Base-by-base conservation (phyloP, 2,329 filamentous ascomycete species). In the Stemphylium beticola region DNA sequence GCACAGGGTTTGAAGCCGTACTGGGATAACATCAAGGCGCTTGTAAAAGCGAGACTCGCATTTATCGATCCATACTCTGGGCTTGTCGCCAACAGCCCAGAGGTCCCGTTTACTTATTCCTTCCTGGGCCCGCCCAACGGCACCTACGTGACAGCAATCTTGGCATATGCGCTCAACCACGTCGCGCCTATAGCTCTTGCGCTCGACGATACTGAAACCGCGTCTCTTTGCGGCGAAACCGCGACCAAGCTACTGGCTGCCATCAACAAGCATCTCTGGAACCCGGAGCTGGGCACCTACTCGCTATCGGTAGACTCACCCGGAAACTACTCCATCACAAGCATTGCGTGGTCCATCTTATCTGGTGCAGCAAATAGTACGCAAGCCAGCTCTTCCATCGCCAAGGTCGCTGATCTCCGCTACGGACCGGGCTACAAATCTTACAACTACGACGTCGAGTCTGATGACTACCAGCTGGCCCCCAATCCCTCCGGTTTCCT, bases 401-500 rank as follows among this genome's bases (percentile, higher is more conserved):
- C 69, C 1, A 67, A 71, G 4, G 60, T 79, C 1, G 40, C 32
- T 29, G 17, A 18, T 6, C 22, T 44, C 5, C 48, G 40, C 2
- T 44, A 38, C 18, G 48, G 32, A n/a, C 31, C 40, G 3, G 40
- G 48, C 40, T 50, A 50, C 39, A 50, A 44, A 9, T 44, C 39
- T 1, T 44, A 9, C 2, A 44, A 32, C 43, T 63, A 4, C 18
- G 60, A 64, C 12, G 22, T 26, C 15, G 50, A 59, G 31, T 49
- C 60, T 11, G 12, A 24, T 3, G 54, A 64, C 15, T 66, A 65
- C 40, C 37, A 64, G 11, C 56, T 65, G n/a, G 56, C 64, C 3
- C 79, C 81, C 10, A 81, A 81, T 60, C 81, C 77, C 20, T 77
- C 73, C 11, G 77, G 78, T 2, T 80, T 81, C 56, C 64, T 81